Base-by-base conservation (phyloP, 2,329 filamentous ascomycete species). In the Emergomyces pasteurianus region DNA sequence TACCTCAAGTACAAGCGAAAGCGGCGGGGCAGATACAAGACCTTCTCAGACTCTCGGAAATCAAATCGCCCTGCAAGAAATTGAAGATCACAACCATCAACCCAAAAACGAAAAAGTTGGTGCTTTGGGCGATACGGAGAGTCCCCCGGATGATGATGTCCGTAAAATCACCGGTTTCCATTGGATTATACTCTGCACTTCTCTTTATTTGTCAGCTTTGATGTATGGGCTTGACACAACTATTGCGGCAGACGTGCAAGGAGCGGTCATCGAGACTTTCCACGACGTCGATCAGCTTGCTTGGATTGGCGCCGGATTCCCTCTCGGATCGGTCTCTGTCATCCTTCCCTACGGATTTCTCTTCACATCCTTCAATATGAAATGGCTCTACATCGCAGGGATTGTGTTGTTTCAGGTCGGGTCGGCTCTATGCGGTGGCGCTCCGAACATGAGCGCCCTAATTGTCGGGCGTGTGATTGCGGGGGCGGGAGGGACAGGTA, bases 191-290 rank as follows among this genome's bases (percentile, higher is more conserved):
- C 52, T 67, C 21, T 65, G 64, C 38, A 60, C 63, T 47, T 68
- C 69, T 26, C 60, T 74, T 2, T 71, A 74, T 42, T 66, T 72
- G 1, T 80, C 70, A 4, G 75, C 77, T 21, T 69, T 70, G n/a
- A 64, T 72, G 18, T 73, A 67, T 58, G 68, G 67, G 9, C 63
- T 74, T 2, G 73, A 74, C 4, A 81, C 79, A 0, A 82, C 81
- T 1, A 80, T 82, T 8, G 71, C 78, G 28, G 74, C 80, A 3
- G 79, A 79, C 63, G 74, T 78, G 1, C 78, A 81, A 60, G 74
- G 73, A 0, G 67, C 71, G 8, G 74, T 80, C 21, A 67, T 77
- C 14, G 66, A 71, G n/a, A 63, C 66, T 0, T 77, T 79, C 36
- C 67, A 71, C 21, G 63, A 73, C 1, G 63, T 77, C 38, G 65